These are phyloP conservation scores for Solanum medicagineum DNA, from an alignment of 257 asterid species.

Conservation along the genomic window DNA sequence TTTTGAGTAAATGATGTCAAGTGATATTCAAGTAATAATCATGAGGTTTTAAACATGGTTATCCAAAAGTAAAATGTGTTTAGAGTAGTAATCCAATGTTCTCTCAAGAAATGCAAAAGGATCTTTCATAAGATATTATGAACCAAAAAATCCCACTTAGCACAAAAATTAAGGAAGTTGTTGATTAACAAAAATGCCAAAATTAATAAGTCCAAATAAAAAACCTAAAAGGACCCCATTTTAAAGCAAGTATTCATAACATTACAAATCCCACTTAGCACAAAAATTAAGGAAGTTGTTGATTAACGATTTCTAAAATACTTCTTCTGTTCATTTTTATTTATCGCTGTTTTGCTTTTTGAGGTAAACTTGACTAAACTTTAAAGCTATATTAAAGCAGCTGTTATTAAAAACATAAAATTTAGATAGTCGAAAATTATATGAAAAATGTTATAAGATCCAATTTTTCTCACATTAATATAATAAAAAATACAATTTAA, in stretches of 20 bases:
- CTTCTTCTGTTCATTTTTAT: too few species aligned
- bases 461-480: too few species aligned
- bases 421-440: too few species aligned
- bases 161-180: neutral
- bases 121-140: neutral
- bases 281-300: neutral
- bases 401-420: too few species aligned
- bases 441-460: too few species aligned
- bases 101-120: neutral
- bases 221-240: neutral
- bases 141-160: neutral
- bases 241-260: neutral
- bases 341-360: too few species aligned
- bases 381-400: too few species aligned
- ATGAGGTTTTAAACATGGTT: neutral
- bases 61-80: neutral
- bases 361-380: too few species aligned
- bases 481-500: too few species aligned
- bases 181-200: neutral
- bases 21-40: neutral
- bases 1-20: neutral
- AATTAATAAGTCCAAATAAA: neutral
- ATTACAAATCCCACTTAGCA: neutral
- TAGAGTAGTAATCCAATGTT: neutral
- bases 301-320: neutral